These are phyloP conservation scores for Penicillium polonicum DNA, from an alignment of 2,329 filamentous ascomycete species.

Conservation along the genomic window DNA sequence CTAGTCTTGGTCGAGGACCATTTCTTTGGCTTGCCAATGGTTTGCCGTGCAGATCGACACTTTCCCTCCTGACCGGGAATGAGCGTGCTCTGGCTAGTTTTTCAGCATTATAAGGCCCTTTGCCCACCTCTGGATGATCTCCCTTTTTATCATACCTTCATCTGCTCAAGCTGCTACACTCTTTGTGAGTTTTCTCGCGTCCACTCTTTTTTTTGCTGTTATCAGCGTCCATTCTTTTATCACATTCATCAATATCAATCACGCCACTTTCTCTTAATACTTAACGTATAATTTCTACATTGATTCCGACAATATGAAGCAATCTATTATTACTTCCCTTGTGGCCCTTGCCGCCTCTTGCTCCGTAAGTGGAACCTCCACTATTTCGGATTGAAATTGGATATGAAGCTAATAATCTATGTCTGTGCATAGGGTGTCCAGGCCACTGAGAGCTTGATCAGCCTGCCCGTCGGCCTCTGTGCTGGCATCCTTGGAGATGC, in stretches of 20 bases:
- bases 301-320: not conserved
- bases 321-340: not conserved
- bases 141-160: not conserved
- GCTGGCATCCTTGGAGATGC: slow-evolving; percentile 28
- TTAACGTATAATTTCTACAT: not conserved
- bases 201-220: not conserved
- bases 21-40: not conserved
- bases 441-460: slow-evolving; percentile 19
- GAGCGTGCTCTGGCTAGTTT: not conserved
- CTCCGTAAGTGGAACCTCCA: not conserved
- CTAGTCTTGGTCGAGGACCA: not conserved
- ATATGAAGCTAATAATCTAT: not conserved
- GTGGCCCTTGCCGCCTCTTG: not conserved
- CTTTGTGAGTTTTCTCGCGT: not conserved
- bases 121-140: not conserved
- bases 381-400: not conserved
- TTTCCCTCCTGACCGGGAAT: not conserved
- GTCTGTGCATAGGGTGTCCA: not conserved
- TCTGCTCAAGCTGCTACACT: not conserved
- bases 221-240: not conserved
- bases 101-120: not conserved
- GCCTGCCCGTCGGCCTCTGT: slow-evolving; percentile 28
- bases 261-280: not conserved
- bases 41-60: not conserved
- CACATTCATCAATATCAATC: not conserved